These are phyloP conservation scores for Penicillium parvum DNA, from an alignment of 495 filamentous ascomycete genomes.

Conservation along the genomic window DNA sequence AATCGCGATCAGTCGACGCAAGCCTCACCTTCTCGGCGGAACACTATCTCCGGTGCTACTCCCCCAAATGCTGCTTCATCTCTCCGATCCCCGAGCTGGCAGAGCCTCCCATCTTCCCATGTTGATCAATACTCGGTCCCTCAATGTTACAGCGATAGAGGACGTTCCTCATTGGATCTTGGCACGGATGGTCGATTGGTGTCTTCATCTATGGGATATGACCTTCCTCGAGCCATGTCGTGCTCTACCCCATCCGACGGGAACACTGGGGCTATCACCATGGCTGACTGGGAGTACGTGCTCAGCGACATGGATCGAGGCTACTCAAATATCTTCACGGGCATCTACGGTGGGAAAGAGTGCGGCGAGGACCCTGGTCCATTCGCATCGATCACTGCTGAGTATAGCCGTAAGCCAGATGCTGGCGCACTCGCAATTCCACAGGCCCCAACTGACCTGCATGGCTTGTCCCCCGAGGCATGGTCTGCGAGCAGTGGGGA, in stretches of 20 bases:
- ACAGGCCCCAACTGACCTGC: constrained; percentile 20
- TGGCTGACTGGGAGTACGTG: constrained; percentile 75
- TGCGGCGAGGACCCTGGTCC: constrained; percentile 44
- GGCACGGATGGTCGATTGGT: constrained; percentile 10
- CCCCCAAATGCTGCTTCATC: constrained; percentile 22
- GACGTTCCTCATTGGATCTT: constrained; percentile 20
- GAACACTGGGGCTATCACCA: constrained; percentile 39
- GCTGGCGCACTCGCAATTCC: constrained; percentile 15
- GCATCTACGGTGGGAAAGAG: constrained; percentile 71
- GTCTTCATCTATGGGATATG: constrained; percentile 24
- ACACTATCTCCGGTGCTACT: constrained; percentile 35
- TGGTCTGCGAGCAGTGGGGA: constrained; percentile 44
- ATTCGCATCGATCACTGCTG: constrained; percentile 40
- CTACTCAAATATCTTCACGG: constrained; percentile 74
- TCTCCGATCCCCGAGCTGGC: constrained; percentile 37
- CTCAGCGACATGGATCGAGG: constrained; percentile 73
- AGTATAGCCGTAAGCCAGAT: constrained; percentile 31
- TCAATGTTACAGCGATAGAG: constrained; percentile 8
- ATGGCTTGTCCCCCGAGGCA: constrained; percentile 36
- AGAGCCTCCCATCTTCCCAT: constrained; percentile 37
- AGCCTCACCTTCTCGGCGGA: constrained; percentile 33
- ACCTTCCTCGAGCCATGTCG: constrained; percentile 26
- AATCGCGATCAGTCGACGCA: constrained; percentile 23
- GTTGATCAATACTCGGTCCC: constrained; percentile 28
- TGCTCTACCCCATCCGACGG: constrained; percentile 31